A percentile compares a stretch with the other conserved stretches of the same genome.
Evolutionary conservation across 2,329 filamentous ascomycete species (phyloP).

Genomic region (Alternaria incomplexa): DNA sequence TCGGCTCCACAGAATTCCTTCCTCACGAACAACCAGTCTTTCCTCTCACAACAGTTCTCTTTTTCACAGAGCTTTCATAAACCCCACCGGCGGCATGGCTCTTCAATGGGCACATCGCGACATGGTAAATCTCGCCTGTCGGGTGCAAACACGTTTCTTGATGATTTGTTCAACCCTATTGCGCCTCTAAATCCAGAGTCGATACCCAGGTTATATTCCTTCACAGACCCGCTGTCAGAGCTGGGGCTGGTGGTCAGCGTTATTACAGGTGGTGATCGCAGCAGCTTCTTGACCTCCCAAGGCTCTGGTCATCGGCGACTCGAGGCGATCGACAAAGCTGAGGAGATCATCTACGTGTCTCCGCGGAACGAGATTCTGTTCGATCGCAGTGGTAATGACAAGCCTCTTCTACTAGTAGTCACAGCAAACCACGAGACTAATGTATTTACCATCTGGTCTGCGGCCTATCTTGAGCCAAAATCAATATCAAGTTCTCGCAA

Average conservation of each 20-base stretch:
- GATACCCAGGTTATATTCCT: slow-evolving; percentile 78
- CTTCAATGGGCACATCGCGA: slow-evolving; percentile 36
- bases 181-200: slow-evolving; percentile 50
- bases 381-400: slow-evolving; percentile 52
- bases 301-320: slow-evolving; percentile 45
- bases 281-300: slow-evolving; percentile 35
- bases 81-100: slow-evolving; percentile 32
- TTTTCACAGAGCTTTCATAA: slow-evolving; percentile 52
- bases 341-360: slow-evolving; percentile 86
- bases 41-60: slow-evolving; percentile 63
- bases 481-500: slow-evolving; percentile 54
- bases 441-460: slow-evolving; percentile 83
- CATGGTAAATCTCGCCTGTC: slow-evolving; percentile 29
- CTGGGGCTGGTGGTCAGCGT: slow-evolving; percentile 75
- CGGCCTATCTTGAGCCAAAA: slow-evolving; percentile 76
- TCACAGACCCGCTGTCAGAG: slow-evolving; percentile 86
- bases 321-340: slow-evolving; percentile 73
- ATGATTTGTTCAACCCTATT: slow-evolving; percentile 38
- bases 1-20: slow-evolving; percentile 82
- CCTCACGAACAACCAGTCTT: slow-evolving; percentile 57
- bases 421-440: slow-evolving; percentile 80
- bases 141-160: slow-evolving; percentile 34
- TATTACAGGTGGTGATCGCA: slow-evolving; percentile 35
- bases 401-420: slow-evolving; percentile 72
- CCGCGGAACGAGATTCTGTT: slow-evolving; percentile 62